Conservation (phyloP, 306 rosid genomes). For the Prunus kanzakura region DNA sequence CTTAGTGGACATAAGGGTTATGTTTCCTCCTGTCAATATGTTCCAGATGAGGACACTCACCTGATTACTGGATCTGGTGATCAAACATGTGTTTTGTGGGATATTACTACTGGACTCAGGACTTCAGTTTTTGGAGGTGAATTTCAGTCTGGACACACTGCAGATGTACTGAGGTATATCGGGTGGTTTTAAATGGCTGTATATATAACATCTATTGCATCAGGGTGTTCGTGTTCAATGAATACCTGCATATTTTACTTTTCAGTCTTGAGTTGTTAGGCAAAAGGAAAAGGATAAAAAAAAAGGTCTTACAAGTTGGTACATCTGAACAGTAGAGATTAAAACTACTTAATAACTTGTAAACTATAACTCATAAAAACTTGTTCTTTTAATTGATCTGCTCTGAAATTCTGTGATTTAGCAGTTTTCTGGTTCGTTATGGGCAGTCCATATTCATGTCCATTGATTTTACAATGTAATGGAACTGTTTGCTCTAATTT, state of each 20-base stretch:
- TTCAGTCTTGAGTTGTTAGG: neutral
- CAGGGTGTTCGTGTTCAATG: neutral
- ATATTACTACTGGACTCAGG: slow-evolving; percentile 87
- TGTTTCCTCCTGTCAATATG: slow-evolving; percentile 91
- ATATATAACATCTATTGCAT: slow-evolving; percentile 11
- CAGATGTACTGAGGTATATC: slow-evolving; percentile 78
- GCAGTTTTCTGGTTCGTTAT: neutral
- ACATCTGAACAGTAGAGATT: slow-evolving; percentile 4
- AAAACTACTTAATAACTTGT: neutral
- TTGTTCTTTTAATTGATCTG: neutral
- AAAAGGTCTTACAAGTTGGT: slow-evolving; percentile 14
- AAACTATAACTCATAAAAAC: neutral
- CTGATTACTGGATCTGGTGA: slow-evolving; percentile 92
- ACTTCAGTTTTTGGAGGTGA: slow-evolving; percentile 97
- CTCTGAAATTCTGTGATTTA: neutral
- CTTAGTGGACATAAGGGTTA: slow-evolving; percentile 95
- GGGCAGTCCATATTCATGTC: neutral
- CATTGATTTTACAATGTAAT: neutral
- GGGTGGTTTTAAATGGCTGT: slow-evolving; percentile 19
- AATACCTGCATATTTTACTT: neutral
- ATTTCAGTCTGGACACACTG: slow-evolving; percentile 97
- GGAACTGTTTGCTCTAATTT: neutral
- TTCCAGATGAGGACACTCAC: slow-evolving; percentile 91
- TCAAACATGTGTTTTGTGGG: slow-evolving; percentile 95
- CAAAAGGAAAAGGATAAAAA: neutral